Base-by-base conservation (phyloP, 345 rosid genomes). In the Linum trigynum region DNA sequence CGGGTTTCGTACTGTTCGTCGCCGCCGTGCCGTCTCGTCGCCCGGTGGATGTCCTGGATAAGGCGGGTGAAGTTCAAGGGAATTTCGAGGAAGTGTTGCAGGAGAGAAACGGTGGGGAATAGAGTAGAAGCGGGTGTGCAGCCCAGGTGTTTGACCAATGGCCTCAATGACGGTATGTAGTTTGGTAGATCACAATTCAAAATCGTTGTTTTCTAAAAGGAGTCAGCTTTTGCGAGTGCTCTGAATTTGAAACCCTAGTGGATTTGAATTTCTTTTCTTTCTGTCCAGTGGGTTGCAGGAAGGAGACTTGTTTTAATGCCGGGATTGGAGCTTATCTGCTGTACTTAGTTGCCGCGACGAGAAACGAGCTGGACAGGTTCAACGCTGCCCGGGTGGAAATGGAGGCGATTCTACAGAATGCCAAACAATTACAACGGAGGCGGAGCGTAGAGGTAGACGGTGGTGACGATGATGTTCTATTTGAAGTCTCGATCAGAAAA, bases 291-390 rank as follows among this genome's bases (percentile, higher is more conserved):
- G 5, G 61, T 41, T 53, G 32, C 32, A 37, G 61, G 66, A 74
- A 57, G 4, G 90, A 74, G 12, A 38, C 62, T 36, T 51, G 75
- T 64, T 72, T 86, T 56, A 82, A 77, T 58, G n/a, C 82, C 63
- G 91, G 92, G 69, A 61, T 78, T 17, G 86, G 82, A 39, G 81
- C 78, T 62, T 78, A 76, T 71, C 80, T 91, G n/a, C 43, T 88
- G 17, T 79, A 78, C 72, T 62, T 88, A 16, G 66, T 85, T 53
- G 84, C 77, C 36, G 79, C 82, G 0, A 75, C 86, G 71, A 85
- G 78, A 72, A 79, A 71, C 53, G 97, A 91, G 71, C 85, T 83
- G 55, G 66, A 74, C 69, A 86, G 80, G 70, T 74, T 83, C 67
- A 38, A 57, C n/a, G 83, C 80, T 58, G 59, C 79, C 75, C 71